These are phyloP conservation scores for Annulohypoxylon bovei DNA, from an alignment of 495 filamentous ascomycete genomes.

Conservation along the genomic window DNA sequence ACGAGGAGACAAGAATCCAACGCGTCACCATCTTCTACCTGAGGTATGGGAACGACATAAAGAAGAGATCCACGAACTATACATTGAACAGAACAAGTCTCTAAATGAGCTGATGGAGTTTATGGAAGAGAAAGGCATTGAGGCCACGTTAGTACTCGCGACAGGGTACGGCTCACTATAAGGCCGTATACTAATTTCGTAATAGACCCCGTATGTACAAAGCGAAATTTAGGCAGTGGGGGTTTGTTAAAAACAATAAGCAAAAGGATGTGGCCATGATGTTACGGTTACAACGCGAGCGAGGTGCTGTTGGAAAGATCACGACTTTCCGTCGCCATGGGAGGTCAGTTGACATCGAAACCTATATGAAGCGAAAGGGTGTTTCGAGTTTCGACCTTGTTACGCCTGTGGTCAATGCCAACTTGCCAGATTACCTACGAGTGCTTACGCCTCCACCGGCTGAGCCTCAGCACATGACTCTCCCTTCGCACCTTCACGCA, in stretches of 20 bases:
- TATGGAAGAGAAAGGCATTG: conserved; percentile 42
- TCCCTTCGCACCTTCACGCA: conserved; percentile 38
- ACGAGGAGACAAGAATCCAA: conserved; percentile 37
- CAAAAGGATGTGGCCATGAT: conserved; percentile 47
- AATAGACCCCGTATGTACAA: conserved; percentile 48
- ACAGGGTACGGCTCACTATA: not conserved
- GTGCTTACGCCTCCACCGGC: conserved; percentile 44
- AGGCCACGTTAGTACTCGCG: conserved; percentile 41
- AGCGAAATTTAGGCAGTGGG: conserved; percentile 47
- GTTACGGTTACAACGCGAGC: conserved; percentile 42
- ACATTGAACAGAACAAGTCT: conserved; percentile 42
- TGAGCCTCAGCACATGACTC: conserved; percentile 26
- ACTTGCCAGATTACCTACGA: conserved; percentile 43
- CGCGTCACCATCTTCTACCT: conserved; percentile 34
- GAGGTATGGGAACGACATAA: conserved; percentile 44
- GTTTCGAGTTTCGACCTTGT: conserved; percentile 43
- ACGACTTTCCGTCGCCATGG: conserved; percentile 45
- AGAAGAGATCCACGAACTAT: conserved; percentile 41
- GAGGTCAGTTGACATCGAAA: conserved; percentile 43
- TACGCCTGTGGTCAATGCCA: conserved; percentile 28
- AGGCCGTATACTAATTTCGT: conserved; percentile 1
- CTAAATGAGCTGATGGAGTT: conserved; percentile 44
- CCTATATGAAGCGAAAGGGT: conserved; percentile 47
- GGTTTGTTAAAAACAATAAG: conserved; percentile 47
- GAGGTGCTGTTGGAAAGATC: conserved; percentile 45